Percentiles rank a stretch among this genome's conserved stretches.
These are phyloP conservation scores for Cicer yamashitae DNA, from an alignment of 306 rosid species.

Conservation along the genomic window DNA sequence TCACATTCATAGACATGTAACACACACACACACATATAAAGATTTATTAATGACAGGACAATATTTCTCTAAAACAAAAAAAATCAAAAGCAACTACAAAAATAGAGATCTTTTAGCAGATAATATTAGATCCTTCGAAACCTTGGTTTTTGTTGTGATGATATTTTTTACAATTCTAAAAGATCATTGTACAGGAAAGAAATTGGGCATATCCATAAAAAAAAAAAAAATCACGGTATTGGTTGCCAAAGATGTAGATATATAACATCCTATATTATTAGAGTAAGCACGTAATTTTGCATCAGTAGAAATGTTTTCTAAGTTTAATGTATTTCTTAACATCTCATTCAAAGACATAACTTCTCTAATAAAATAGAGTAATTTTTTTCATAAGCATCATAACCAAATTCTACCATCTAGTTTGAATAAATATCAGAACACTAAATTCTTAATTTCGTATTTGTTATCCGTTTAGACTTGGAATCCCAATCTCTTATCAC, in stretches of 20 bases:
- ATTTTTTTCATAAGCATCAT: no score
- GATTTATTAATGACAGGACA: not conserved
- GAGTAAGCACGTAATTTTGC: not conserved
- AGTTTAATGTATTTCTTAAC: no score
- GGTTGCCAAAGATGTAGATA: conserved; percentile 2
- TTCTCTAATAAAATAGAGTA: no score
- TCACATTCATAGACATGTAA: not conserved
- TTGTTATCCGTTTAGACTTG: no score
- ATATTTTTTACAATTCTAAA: not conserved
- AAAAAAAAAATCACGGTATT: not conserved
- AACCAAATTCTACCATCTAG: no score
- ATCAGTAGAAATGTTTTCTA: not conserved
- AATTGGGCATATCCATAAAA: not conserved
- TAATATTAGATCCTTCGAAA: not conserved
- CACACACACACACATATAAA: not conserved
- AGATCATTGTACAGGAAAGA: not conserved
- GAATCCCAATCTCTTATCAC: no score
- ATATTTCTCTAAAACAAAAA: not conserved
- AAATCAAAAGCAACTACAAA: not conserved
- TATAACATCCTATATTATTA: not conserved
- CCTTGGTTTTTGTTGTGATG: not conserved
- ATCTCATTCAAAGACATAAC: no score
- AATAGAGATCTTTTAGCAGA: not conserved
- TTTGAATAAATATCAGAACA: no score
- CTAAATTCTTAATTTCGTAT: no score